Base-by-base conservation (phyloP, 352 stramenopile species). In the Phytophthora agathidicida region DNA sequence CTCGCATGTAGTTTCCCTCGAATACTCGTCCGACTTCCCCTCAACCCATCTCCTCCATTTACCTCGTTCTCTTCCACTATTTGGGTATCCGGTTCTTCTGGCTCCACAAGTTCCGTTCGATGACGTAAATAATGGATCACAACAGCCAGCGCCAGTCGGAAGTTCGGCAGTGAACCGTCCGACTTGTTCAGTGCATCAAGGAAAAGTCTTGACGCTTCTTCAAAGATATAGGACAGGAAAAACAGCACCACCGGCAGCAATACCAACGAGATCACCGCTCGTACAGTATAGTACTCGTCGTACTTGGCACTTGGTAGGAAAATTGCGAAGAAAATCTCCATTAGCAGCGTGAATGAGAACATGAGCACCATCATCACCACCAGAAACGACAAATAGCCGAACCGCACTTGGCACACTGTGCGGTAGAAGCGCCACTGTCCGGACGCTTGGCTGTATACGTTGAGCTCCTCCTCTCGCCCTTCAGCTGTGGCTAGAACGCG, bases 241-340 rank as follows among this genome's bases (percentile, higher is more conserved):
- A 91, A 86, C 19, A 93, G 69, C 46, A 87, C 50, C 37, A 89
- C 17, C 2, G 83, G 83, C 7, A 93, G 67, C 33, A 82, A 48
- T 7, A 83, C 65, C 39, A 93, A 66, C 24, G 87, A 64, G 22
- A 77, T 46, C 32, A 89, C 68, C 0, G 82, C 77, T 44, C 83
- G 80, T 30, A 83, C 35, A 35, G 78, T 60, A 56, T 89, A 93
- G 31, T 88, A 83, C 13, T 81, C 68, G 45, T 86, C 73, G 56
- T 77, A 87, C 56, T 88, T 88, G 55, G 83, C 82, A 38, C 80
- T 91, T 19, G 83, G 83, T 31, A 93, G 63, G 50, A 93, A 93
- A 51, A 93, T 88, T 17, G 80, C 77, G 51, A 93, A 93, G 73
- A 91, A 93, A 49, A 93, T 83, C 67, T 91, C 83, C 83, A 93